Evolutionary conservation across 169 alveolate genomes (phyloP), one percentile per base, ranked within the genome.

Genomic region (Theileria equi): DNA sequence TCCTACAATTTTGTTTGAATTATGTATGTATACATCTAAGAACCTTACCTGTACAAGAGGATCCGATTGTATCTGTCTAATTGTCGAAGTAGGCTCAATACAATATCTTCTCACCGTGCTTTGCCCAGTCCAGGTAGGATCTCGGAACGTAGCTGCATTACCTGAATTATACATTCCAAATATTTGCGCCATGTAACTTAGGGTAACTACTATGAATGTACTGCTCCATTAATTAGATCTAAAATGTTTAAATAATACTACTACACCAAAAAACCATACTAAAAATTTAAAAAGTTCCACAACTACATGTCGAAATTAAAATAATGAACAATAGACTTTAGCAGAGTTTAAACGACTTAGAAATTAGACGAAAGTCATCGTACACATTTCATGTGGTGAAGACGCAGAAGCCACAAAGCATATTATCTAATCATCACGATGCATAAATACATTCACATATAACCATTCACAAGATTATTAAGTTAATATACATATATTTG

Each of bases 41-140:
- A 38, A 38, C 10, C 47, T 4, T 10, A 68, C 80, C 53, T 54
- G 80, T 17, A 28, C 29, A 10, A 54, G 19, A 0, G 60, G n/a
- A 4, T 44, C 71, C 0, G 71, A 71, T 13, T 13, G 13, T 25
- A 41, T 10, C 13, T 25, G 16, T 7, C 52, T 52, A 4, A 26
- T 32, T 10, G 21, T 23, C 60, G 34, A 3, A 29, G 38, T 60
- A 11, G 69, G 40, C 5, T 74, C 80, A 5, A 74, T 57, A 55
- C 65, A 60, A 58, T 74, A 74, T n/a, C 84, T 49, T 19, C 84
- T 64, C 4, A 74, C 71, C 2, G 84, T 45, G 3, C 73, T 41
- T 29, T 64, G 63, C 13, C 65, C 70, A 19, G 65, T 58, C 7
- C 48, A 41, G 26, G 57, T 43, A 4, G 25, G 32, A 23, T 71